Evolutionary conservation across 805 yeast genomes (phyloP).

Genomic region (Nakazawaea populi): DNA sequence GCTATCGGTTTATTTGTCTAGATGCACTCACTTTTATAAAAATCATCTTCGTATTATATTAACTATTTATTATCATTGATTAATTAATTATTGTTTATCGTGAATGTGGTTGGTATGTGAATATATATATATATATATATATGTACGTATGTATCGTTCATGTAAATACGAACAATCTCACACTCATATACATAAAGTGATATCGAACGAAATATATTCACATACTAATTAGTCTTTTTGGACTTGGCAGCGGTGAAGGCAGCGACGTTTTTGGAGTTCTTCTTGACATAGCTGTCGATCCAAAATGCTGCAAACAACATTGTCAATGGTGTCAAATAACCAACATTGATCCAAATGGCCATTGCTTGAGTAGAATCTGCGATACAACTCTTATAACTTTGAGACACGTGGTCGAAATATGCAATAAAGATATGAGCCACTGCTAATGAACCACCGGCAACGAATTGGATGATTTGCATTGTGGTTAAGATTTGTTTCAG

Average conservation of each 20-base stretch:
- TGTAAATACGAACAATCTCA: too few species aligned
- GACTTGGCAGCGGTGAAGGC: background rate
- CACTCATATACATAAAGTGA: too few species aligned
- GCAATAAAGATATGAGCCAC: constrained; percentile 55
- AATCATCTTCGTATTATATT: too few species aligned
- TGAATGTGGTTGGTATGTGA: background rate
- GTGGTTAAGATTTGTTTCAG: constrained; percentile 58
- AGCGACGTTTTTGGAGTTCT: constrained; percentile 1
- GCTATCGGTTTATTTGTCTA: too few species aligned
- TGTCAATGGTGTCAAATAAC: constrained; percentile 63
- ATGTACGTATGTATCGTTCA: background rate
- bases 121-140: background rate
- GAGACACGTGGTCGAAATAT: constrained; percentile 44
- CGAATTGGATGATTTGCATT: constrained; percentile 63
- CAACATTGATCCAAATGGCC: constrained; percentile 56
- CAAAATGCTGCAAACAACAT: constrained; percentile 60
- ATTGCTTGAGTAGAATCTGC: constrained; percentile 53
- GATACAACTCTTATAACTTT: constrained; percentile 42
- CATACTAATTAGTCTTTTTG: background rate
- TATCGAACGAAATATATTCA: background rate
- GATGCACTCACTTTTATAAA: too few species aligned
- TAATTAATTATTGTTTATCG: background rate
- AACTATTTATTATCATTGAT: background rate
- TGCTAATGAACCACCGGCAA: constrained; percentile 66
- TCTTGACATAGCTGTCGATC: constrained; percentile 46